phyloP scores from a whole-genome alignment of 2,329 filamentous ascomycete species.

The Paecilomyces dactylethromorphus region DNA sequence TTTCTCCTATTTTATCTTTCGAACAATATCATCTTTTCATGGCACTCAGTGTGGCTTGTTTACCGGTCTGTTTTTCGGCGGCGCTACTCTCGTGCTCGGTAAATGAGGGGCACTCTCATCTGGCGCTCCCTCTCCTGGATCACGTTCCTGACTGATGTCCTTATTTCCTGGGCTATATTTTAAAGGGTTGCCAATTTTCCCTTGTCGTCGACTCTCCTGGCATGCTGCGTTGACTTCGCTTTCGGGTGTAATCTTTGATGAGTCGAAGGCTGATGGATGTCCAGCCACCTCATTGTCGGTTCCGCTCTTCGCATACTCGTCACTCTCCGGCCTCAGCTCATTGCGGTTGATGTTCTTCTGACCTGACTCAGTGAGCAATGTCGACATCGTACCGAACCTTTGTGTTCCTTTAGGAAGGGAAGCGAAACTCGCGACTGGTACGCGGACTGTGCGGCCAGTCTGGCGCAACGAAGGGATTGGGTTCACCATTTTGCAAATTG shows the following conservation, averaged over 20 bases:
- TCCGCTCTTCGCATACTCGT: conserved; percentile 63
- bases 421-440: neutral
- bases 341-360: conserved; percentile 43
- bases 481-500: neutral
- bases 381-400: conserved; percentile 2
- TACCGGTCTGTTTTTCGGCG: conserved; percentile 26
- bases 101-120: conserved; percentile 33
- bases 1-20: neutral
- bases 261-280: conserved; percentile 62
- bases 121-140: conserved; percentile 36
- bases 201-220: conserved; percentile 33
- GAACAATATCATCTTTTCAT: neutral
- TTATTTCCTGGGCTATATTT: conserved; percentile 57
- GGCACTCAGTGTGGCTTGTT: conserved; percentile 1
- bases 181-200: conserved; percentile 43
- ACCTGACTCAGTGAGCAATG: conserved; percentile 2
- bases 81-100: conserved; percentile 31
- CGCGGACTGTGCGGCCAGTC: neutral
- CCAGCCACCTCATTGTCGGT: conserved; percentile 55
- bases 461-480: neutral
- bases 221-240: conserved; percentile 33
- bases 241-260: conserved; percentile 61
- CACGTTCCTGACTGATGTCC: conserved; percentile 48
- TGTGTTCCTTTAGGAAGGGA: neutral
- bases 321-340: conserved; percentile 56